Conservation (phyloP, 768 basidiomycete genomes). For the Crassisporium funariophilum region DNA sequence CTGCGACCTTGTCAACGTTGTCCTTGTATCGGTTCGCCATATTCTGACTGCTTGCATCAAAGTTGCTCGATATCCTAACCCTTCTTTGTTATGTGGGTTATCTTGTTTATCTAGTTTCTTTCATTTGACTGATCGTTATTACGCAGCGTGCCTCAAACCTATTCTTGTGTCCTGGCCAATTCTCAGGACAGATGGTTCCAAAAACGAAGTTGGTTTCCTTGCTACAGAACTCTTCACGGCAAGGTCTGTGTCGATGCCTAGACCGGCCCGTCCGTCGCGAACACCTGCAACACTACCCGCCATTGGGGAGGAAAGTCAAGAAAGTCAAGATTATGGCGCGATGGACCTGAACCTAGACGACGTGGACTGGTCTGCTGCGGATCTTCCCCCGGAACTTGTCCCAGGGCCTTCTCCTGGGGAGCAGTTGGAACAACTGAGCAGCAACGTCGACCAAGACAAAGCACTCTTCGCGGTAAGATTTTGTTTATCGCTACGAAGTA, state of each 20-base stretch:
- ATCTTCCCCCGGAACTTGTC: constrained; percentile 47
- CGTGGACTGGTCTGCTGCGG: constrained; percentile 57
- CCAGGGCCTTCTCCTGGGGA: constrained; percentile 19
- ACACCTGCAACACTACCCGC: constrained; percentile 21
- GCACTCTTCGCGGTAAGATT: constrained; percentile 11
- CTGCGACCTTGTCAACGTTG: constrained; percentile 42
- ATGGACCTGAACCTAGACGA: constrained; percentile 55
- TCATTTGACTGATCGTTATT: not conserved
- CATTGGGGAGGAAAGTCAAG: constrained; percentile 48
- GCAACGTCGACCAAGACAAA: constrained; percentile 5
- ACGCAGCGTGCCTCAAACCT: constrained; percentile 17
- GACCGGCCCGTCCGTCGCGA: constrained; percentile 36
- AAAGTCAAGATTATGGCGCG: constrained; percentile 80
- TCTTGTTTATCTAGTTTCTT: not conserved
- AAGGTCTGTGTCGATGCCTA: constrained; percentile 50
- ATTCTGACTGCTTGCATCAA: constrained; percentile 42
- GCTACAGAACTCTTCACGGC: constrained; percentile 64
- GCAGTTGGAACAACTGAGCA: not conserved
- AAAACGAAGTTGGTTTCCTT: constrained; percentile 13
- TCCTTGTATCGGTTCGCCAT: constrained; percentile 59
- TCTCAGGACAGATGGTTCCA: constrained; percentile 5
- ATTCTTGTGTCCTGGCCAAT: constrained; percentile 12
- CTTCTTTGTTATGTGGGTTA: constrained; percentile 3
- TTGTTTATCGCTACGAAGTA: too few species aligned
- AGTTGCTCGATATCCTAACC: constrained; percentile 9